A percentile compares a stretch with the other conserved stretches of the same genome.
These are phyloP conservation scores for Lactarius akahatsu DNA, from an alignment of 768 basidiomycete genomes.

Conservation along the genomic window DNA sequence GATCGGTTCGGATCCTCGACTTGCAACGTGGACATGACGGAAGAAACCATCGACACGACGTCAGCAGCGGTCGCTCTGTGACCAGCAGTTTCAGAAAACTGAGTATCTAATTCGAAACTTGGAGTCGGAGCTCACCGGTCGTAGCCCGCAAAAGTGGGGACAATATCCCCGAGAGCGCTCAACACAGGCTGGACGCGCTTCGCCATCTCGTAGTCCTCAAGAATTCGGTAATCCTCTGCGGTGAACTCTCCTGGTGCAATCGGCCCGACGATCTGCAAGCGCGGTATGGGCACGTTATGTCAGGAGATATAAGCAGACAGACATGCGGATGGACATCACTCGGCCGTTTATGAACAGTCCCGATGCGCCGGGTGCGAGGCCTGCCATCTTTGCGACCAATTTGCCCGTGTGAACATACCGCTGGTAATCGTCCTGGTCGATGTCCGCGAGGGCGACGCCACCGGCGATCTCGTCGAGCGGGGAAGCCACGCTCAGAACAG, in stretches of 20 bases:
- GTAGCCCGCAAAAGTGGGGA: constrained; percentile 31
- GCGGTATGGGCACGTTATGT: background rate
- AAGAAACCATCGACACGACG: constrained; percentile 63
- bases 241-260: constrained; percentile 58
- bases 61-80: constrained; percentile 56
- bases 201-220: constrained; percentile 72
- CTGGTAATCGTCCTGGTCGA: constrained; percentile 39
- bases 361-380: constrained; percentile 57
- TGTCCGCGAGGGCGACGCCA: constrained; percentile 38
- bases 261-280: constrained; percentile 71
- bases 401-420: constrained; percentile 48
- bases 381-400: constrained; percentile 53
- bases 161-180: constrained; percentile 59
- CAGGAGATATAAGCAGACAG: background rate
- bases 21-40: constrained; percentile 69
- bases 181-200: constrained; percentile 70
- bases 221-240: constrained; percentile 66
- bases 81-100: background rate
- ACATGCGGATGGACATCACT: constrained; percentile 45
- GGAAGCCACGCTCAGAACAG: constrained; percentile 38
- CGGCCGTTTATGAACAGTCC: constrained; percentile 82
- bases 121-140: constrained; percentile 11
- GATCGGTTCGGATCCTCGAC: constrained; percentile 70
- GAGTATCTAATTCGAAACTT: background rate
- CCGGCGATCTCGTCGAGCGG: constrained; percentile 38